Conservation (phyloP, 345 rosid genomes). For the Alliaria petiolata region DNA sequence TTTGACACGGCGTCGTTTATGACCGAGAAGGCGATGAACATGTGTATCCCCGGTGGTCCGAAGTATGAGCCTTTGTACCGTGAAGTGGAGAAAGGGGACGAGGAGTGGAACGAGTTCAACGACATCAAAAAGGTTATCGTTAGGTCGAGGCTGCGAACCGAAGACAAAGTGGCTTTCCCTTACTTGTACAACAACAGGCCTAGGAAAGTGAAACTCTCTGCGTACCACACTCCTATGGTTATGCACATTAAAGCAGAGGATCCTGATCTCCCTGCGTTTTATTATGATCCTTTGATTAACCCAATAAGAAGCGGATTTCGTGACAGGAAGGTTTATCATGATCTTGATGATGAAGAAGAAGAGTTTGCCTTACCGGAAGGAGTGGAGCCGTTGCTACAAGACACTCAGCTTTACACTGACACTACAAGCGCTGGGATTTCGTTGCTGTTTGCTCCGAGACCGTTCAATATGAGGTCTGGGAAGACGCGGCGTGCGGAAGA, state of each 20-base stretch:
- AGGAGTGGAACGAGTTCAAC: slow-evolving; percentile 95
- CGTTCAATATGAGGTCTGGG: slow-evolving; percentile 88
- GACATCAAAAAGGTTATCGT: slow-evolving; percentile 88
- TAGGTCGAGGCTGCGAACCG: slow-evolving; percentile 76
- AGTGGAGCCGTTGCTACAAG: slow-evolving; percentile 68
- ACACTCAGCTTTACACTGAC: slow-evolving; percentile 74
- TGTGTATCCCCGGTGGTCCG: slow-evolving; percentile 97
- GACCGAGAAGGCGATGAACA: slow-evolving; percentile 87
- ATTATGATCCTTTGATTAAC: slow-evolving; percentile 81
- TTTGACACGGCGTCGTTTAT: slow-evolving; percentile 95
- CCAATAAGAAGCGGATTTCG: slow-evolving; percentile 76
- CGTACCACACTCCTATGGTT: slow-evolving; percentile 89
- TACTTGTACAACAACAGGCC: slow-evolving; percentile 87
- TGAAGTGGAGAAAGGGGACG: slow-evolving; percentile 95
- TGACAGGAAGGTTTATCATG: slow-evolving; percentile 57
- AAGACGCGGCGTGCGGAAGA: slow-evolving; percentile 84
- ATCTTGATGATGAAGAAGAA: slow-evolving; percentile 73
- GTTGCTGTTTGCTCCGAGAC: slow-evolving; percentile 77
- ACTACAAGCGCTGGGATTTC: slow-evolving; percentile 88
- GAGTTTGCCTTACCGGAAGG: slow-evolving; percentile 68
- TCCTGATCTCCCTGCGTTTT: slow-evolving; percentile 89
- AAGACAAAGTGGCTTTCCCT: slow-evolving; percentile 74
- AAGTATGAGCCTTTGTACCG: slow-evolving; percentile 90
- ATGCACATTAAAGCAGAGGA: slow-evolving; percentile 90
- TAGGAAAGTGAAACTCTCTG: slow-evolving; percentile 66